Conservation (phyloP, 768 basidiomycete genomes). For the Amanita exitialis region DNA sequence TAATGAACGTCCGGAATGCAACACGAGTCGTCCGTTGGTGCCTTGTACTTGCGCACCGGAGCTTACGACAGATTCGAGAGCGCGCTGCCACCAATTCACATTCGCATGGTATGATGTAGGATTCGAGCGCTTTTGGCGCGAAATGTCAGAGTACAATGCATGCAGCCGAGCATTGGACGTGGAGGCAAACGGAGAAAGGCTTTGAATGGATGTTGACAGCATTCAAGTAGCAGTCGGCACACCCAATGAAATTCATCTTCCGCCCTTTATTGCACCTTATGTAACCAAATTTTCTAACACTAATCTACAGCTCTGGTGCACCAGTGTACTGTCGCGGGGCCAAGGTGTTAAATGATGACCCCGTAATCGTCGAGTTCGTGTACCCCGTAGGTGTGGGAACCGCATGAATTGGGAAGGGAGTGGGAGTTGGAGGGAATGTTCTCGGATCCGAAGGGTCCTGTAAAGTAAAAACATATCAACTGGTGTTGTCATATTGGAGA, state of each 20-base stretch:
- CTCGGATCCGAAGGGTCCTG: constrained; percentile 16
- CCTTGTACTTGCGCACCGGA: constrained; percentile 38
- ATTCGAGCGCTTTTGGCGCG: constrained; percentile 76
- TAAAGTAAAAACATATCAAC: not conserved
- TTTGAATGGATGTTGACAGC: constrained; percentile 12
- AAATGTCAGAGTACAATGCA: constrained; percentile 83
- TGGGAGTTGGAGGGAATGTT: constrained; percentile 15
- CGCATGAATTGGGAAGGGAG: constrained; percentile 20
- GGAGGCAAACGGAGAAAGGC: constrained; percentile 35
- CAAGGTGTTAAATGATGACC: not conserved
- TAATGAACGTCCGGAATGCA: constrained; percentile 44
- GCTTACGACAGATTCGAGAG: constrained; percentile 50
- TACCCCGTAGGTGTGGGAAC: constrained; percentile 7
- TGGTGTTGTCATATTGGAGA: not conserved
- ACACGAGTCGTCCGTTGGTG: constrained; percentile 41
- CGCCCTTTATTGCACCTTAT: not conserved
- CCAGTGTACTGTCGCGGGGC: constrained; percentile 17
- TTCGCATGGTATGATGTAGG: constrained; percentile 74
- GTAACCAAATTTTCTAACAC: not conserved
- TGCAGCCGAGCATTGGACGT: constrained; percentile 51
- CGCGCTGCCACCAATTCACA: constrained; percentile 79
- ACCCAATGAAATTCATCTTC: too few relatives aligned
- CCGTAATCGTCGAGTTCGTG: constrained; percentile 12
- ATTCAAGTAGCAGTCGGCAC: constrained; percentile 3
- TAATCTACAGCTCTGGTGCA: constrained; percentile 19